Percentiles rank a stretch among this genome's conserved stretches.
These are phyloP conservation scores for Candolleomyces aberdarensis DNA, from an alignment of 768 basidiomycete species.

Conservation along the genomic window DNA sequence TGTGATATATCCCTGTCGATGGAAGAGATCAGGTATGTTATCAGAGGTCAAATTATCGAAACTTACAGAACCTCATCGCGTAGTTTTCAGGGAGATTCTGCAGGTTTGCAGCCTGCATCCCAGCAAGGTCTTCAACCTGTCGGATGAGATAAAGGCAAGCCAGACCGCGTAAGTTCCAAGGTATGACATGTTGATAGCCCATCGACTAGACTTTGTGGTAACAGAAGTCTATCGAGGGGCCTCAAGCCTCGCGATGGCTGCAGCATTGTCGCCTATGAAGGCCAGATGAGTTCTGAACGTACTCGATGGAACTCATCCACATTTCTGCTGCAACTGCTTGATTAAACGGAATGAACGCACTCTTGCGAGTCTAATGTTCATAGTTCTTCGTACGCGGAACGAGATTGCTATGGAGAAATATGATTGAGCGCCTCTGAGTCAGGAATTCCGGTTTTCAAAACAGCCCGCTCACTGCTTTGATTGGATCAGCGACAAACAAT, in stretches of 20 bases:
- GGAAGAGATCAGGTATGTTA: background rate
- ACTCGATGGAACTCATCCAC: conserved; percentile 6
- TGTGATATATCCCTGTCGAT: conserved; percentile 77
- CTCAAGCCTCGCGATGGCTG: background rate
- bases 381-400: conserved; percentile 11
- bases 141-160: conserved; percentile 8
- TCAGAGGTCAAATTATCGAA: background rate
- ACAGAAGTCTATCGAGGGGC: background rate
- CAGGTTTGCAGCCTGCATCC: conserved; percentile 93
- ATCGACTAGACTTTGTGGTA: conserved; percentile 3
- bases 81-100: conserved; percentile 94
- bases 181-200: conserved; percentile 1
- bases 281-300: conserved; percentile 6
- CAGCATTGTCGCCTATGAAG: background rate
- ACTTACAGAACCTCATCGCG: conserved; percentile 73
- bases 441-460: no score
- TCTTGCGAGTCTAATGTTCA: conserved; percentile 53
- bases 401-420: no score
- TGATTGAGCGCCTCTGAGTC: no score
- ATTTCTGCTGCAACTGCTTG: conserved; percentile 7
- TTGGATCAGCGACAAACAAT: no score
- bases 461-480: no score
- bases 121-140: conserved; percentile 83
- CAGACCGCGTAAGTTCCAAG: background rate
- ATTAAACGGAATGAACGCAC: conserved; percentile 22